Percentiles rank a stretch among this genome's conserved stretches.
These are phyloP conservation scores for Chaetomium cochliodes DNA, from an alignment of 495 filamentous ascomycete genomes.

Conservation along the genomic window DNA sequence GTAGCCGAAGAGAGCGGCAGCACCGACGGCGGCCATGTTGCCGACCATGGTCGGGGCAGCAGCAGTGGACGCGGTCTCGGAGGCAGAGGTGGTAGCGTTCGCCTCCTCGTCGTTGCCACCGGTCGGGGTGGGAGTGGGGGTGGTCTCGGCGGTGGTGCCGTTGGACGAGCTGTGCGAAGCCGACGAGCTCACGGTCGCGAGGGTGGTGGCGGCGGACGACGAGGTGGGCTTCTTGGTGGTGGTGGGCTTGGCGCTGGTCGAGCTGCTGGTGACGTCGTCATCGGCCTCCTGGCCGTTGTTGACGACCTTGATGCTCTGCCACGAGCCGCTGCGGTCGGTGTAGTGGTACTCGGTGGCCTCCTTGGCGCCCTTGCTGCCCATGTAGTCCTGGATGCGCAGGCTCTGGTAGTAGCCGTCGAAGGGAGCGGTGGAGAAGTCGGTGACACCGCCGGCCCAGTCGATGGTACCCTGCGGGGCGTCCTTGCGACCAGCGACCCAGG, in stretches of 20 bases:
- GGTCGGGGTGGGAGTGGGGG: conserved; percentile 20
- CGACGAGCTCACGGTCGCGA: conserved; percentile 16
- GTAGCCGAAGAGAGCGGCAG: conserved; percentile 31
- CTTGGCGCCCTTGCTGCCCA: conserved; percentile 70
- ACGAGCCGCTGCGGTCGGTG: conserved; percentile 66
- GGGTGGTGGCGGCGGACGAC: conserved; percentile 28
- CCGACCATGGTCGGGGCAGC: conserved; percentile 29
- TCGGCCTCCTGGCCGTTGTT: conserved; percentile 64
- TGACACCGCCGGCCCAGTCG: conserved; percentile 80
- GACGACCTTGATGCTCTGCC: conserved; percentile 71
- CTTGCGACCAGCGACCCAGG: conserved; percentile 80
- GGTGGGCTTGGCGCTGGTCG: conserved; percentile 22
- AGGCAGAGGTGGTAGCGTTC: conserved; percentile 4
- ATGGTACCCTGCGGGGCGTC: conserved; percentile 71
- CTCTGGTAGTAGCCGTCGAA: conserved; percentile 83
- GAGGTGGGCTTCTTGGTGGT: conserved; percentile 32
- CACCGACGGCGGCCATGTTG: conserved; percentile 29
- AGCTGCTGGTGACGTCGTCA: conserved; percentile 27
- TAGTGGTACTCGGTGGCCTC: conserved; percentile 66
- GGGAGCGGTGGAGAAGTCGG: conserved; percentile 72
- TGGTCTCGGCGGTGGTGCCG: conserved; percentile 24
- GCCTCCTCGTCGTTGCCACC: conserved; percentile 19
- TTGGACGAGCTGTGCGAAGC: neutral
- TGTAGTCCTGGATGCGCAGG: conserved; percentile 80
- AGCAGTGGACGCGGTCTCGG: conserved; percentile 22